Evolutionary conservation across 1,284 basidiomycete species (phyloP).

Genomic region (Heterobasidion occidentale): DNA sequence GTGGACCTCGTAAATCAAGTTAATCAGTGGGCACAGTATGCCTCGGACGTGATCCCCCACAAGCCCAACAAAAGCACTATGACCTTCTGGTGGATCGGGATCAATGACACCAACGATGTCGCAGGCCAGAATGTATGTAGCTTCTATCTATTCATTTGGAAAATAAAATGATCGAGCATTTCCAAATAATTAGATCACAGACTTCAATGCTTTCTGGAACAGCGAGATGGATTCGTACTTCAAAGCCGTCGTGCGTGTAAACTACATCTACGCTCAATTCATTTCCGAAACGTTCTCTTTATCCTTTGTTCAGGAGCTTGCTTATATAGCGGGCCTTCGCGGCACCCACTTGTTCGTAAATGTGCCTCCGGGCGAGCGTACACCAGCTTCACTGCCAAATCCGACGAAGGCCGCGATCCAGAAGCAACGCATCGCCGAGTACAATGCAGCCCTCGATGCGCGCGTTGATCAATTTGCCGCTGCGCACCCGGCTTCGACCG

Average conservation of each 20-base stretch:
- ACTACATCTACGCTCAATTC: not conserved
- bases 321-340: slow-evolving; percentile 31
- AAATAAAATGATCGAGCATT: not conserved
- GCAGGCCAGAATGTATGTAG: slow-evolving; percentile 33
- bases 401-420: slow-evolving; percentile 24
- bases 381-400: slow-evolving; percentile 28
- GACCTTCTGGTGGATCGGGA: slow-evolving; percentile 52
- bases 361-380: slow-evolving; percentile 43
- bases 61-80: slow-evolving; percentile 30
- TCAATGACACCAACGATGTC: slow-evolving; percentile 49
- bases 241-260: slow-evolving; percentile 34
- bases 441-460: slow-evolving; percentile 31
- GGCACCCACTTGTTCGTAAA: slow-evolving; percentile 45
- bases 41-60: slow-evolving; percentile 35
- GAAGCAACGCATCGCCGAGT: slow-evolving; percentile 31
- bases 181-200: slow-evolving; percentile 28
- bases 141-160: not conserved
- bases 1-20: slow-evolving; percentile 43
- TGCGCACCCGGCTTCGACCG: slow-evolving; percentile 28
- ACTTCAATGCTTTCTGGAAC: slow-evolving; percentile 43
- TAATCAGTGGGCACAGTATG: slow-evolving; percentile 37
- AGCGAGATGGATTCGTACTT: slow-evolving; percentile 45
- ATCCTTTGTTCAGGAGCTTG: slow-evolving; percentile 26
- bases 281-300: not conserved
- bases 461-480: slow-evolving; percentile 27